phyloP scores from a whole-genome alignment of 2,329 filamentous ascomycete genomes.

The Bipolaris cookei region DNA sequence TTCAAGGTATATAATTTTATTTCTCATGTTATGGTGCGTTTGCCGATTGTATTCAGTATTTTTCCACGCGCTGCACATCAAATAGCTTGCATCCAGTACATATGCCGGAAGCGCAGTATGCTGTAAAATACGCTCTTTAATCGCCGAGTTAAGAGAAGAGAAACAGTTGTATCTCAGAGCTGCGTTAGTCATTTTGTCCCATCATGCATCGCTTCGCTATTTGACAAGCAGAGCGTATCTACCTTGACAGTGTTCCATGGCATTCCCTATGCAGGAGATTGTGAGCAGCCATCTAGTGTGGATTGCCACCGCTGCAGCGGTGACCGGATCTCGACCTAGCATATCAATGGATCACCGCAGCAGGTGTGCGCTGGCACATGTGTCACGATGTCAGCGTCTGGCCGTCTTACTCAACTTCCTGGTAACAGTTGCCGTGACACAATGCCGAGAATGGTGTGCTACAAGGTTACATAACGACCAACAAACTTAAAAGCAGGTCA shows the following conservation, averaged over 20 bases:
- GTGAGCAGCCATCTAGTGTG: conserved; percentile 12
- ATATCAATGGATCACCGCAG: conserved; percentile 5
- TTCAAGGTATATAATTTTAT: background rate
- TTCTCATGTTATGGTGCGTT: background rate
- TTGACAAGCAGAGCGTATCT: background rate
- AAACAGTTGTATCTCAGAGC: background rate
- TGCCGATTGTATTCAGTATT: background rate
- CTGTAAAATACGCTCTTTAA: background rate
- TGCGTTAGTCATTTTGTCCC: background rate
- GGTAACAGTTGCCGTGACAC: conserved; percentile 30
- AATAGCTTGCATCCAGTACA: background rate
- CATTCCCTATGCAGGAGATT: conserved; percentile 7
- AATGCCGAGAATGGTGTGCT: conserved; percentile 18
- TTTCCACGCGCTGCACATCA: background rate
- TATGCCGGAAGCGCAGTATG: background rate
- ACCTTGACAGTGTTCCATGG: conserved; percentile 4
- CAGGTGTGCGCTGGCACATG: conserved; percentile 32
- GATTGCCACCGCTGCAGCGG: conserved; percentile 11
- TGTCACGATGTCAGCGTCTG: conserved; percentile 26
- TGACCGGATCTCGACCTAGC: conserved; percentile 1
- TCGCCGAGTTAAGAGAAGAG: background rate
- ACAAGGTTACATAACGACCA: conserved; percentile 22
- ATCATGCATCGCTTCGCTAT: background rate
- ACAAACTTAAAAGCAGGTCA: background rate
- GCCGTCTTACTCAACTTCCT: conserved; percentile 24